Evolutionary conservation across 495 filamentous ascomycete genomes (phyloP).

Genomic region (Penicillium samsonianum): DNA sequence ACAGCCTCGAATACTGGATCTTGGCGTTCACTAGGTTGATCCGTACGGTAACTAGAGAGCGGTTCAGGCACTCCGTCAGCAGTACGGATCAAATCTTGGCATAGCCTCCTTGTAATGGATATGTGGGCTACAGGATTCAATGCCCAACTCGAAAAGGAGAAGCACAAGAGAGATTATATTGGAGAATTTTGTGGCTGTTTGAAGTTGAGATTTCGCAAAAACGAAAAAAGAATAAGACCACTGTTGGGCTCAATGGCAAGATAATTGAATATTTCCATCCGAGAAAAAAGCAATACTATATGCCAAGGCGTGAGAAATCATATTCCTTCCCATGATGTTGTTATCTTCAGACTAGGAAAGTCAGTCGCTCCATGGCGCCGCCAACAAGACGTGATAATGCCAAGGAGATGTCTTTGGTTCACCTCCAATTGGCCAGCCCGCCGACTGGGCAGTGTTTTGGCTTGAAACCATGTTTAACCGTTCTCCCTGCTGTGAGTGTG

Average conservation of each 20-base stretch:
- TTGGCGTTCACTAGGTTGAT: constrained; percentile 5
- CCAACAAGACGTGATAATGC: not conserved
- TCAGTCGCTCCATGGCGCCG: not conserved
- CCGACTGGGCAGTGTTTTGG: not conserved
- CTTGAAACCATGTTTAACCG: not conserved
- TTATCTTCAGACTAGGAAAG: not conserved
- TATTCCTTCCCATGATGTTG: not conserved
- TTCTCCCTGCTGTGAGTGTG: not conserved
- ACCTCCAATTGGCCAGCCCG: not conserved
- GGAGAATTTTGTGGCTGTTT: not conserved
- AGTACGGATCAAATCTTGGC: constrained; percentile 4
- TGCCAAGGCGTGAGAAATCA: constrained; percentile 4
- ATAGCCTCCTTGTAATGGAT: not conserved
- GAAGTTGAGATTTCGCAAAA: not conserved
- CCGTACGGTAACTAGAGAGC: not conserved
- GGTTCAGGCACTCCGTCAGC: not conserved
- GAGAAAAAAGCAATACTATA: constrained; percentile 7
- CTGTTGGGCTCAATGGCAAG: not conserved
- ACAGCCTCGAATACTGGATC: constrained; percentile 24
- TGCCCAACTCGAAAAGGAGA: not conserved
- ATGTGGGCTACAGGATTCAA: not conserved
- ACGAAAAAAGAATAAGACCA: not conserved
- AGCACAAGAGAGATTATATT: not conserved
- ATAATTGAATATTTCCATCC: not conserved
- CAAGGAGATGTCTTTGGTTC: not conserved